phyloP scores from a whole-genome alignment of 495 filamentous ascomycete species.

The Lasiosphaeria ovina region DNA sequence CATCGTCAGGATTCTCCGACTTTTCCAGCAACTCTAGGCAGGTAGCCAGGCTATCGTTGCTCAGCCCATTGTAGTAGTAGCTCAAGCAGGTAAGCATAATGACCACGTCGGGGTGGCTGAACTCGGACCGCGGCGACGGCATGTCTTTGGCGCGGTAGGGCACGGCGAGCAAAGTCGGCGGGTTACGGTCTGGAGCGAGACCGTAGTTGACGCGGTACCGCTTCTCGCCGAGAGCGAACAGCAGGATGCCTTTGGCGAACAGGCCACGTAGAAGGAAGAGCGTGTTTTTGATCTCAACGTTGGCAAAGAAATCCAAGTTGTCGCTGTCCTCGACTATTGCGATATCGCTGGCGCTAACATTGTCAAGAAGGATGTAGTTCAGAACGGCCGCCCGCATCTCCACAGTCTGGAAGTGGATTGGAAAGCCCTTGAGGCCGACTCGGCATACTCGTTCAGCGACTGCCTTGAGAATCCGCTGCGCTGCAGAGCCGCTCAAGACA shows the following conservation, averaged over 20 bases:
- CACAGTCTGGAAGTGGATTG: slow-evolving; percentile 39
- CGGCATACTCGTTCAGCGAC: slow-evolving; percentile 39
- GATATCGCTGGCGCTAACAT: slow-evolving; percentile 32
- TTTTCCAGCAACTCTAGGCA: slow-evolving; percentile 50
- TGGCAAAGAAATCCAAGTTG: slow-evolving; percentile 31
- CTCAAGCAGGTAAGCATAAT: slow-evolving; percentile 65
- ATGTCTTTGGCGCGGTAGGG: slow-evolving; percentile 71
- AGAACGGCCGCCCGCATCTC: slow-evolving; percentile 36
- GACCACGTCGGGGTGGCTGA: slow-evolving; percentile 69
- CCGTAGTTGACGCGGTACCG: slow-evolving; percentile 70
- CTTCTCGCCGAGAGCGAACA: slow-evolving; percentile 55
- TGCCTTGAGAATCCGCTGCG: slow-evolving; percentile 26
- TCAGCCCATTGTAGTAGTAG: slow-evolving; percentile 68
- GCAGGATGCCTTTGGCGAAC: slow-evolving; percentile 54
- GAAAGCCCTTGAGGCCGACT: slow-evolving; percentile 40
- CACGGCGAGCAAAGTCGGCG: slow-evolving; percentile 57
- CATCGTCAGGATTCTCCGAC: slow-evolving; percentile 54
- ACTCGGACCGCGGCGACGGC: slow-evolving; percentile 63
- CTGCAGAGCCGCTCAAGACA: slow-evolving; percentile 39
- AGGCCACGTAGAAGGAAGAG: slow-evolving; percentile 62
- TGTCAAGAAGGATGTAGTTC: slow-evolving; percentile 42
- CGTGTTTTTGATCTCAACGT: slow-evolving; percentile 28
- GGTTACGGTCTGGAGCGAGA: slow-evolving; percentile 42
- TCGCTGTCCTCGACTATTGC: slow-evolving; percentile 32
- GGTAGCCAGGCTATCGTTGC: slow-evolving; percentile 48